Conservation (phyloP, 805 yeast species). For the Hanseniaspora vineae region DNA sequence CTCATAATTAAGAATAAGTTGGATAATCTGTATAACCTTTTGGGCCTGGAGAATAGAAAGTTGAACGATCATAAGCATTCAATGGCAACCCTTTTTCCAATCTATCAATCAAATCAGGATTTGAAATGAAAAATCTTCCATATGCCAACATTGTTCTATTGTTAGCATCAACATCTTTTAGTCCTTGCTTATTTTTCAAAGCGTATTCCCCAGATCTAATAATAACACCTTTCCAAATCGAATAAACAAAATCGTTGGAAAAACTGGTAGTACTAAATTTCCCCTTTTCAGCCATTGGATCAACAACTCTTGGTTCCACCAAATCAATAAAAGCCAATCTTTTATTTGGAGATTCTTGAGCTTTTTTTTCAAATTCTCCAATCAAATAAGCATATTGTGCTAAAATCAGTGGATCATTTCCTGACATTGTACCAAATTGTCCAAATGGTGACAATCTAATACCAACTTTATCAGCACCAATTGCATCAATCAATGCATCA, state of each 20-base stretch:
- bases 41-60: slow-evolving; percentile 26
- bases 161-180: slow-evolving; percentile 15
- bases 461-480: slow-evolving; percentile 41
- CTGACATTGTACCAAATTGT: slow-evolving; percentile 26
- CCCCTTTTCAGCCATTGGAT: slow-evolving; percentile 7
- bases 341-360: slow-evolving; percentile 19
- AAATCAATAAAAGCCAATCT: slow-evolving; percentile 30
- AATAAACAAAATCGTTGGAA: slow-evolving; percentile 8
- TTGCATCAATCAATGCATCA: slow-evolving; percentile 34
- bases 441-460: slow-evolving; percentile 37
- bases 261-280: slow-evolving; percentile 3
- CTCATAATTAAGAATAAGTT: slow-evolving; percentile 12
- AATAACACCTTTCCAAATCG: slow-evolving; percentile 14
- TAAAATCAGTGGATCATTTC: slow-evolving; percentile 22
- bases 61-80: slow-evolving; percentile 26
- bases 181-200: neutral
- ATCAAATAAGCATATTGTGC: slow-evolving; percentile 30
- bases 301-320: slow-evolving; percentile 32
- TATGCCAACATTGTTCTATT: slow-evolving; percentile 32
- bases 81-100: slow-evolving; percentile 22
- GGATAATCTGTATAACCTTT: slow-evolving; percentile 25
- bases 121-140: slow-evolving; percentile 26
- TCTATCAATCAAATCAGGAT: slow-evolving; percentile 29
- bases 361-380: slow-evolving; percentile 28
- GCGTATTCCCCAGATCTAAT: slow-evolving; percentile 7